phyloP scores from a whole-genome alignment of 805 yeast genomes.

The Spathaspora girioi region DNA sequence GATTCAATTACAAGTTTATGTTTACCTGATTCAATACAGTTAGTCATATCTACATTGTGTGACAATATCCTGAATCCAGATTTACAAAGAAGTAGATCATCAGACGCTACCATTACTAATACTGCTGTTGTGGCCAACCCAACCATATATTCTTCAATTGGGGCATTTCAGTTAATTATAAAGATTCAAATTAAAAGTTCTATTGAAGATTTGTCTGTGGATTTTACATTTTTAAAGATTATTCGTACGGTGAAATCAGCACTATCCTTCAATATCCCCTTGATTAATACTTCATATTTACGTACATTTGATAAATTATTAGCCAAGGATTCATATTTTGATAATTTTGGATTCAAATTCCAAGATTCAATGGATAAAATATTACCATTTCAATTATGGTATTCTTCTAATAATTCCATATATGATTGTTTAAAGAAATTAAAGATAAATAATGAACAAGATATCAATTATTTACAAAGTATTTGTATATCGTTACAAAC shows the following conservation, averaged over 20 bases:
- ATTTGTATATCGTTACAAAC: constrained; percentile 32
- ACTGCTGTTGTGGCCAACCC: constrained; percentile 1
- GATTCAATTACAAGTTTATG: constrained; percentile 36
- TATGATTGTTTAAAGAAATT: constrained; percentile 30
- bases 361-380: constrained; percentile 18
- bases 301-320: constrained; percentile 38
- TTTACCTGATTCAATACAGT: constrained; percentile 31
- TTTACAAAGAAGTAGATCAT: constrained; percentile 11
- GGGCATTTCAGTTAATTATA: constrained; percentile 37
- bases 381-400: constrained; percentile 42
- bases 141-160: constrained; percentile 28
- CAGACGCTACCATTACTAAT: too few relatives aligned
- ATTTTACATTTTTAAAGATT: constrained; percentile 19
- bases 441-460: constrained; percentile 21
- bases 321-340: constrained; percentile 19
- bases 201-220: constrained; percentile 17
- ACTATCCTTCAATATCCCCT: constrained; percentile 30
- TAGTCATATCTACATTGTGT: constrained; percentile 16
- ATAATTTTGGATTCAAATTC: constrained; percentile 12
- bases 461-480: constrained; percentile 28
- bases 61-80: constrained; percentile 19
- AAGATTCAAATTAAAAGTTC: constrained; percentile 22
- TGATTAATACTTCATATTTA: constrained; percentile 39
- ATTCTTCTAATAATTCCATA: constrained; percentile 33
- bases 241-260: constrained; percentile 30